phyloP scores from a whole-genome alignment of 495 filamentous ascomycete species.

The Penicillium daleae region DNA sequence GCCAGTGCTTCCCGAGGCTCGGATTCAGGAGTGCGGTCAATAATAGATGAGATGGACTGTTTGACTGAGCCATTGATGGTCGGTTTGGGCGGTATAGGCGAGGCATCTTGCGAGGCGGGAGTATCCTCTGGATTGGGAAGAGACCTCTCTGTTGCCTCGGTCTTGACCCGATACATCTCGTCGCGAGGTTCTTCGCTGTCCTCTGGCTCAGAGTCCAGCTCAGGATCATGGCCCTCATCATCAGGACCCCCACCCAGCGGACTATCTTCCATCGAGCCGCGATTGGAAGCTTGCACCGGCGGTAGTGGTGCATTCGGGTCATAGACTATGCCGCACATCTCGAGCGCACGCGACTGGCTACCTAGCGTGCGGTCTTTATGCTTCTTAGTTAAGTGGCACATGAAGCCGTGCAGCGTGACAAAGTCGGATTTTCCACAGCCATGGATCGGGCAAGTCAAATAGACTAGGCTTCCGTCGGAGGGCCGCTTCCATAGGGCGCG shows the following conservation, averaged over 20 bases:
- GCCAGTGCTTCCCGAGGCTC: conserved; percentile 34
- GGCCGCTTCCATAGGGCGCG: conserved; percentile 52
- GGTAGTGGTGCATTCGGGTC: conserved; percentile 49
- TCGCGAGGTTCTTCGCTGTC: conserved; percentile 29
- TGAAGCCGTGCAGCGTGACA: conserved; percentile 52
- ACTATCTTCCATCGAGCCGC: conserved; percentile 46
- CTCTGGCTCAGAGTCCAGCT: conserved; percentile 45
- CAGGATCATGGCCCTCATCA: conserved; percentile 41
- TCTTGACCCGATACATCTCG: conserved; percentile 35
- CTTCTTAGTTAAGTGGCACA: conserved; percentile 56
- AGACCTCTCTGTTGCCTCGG: conserved; percentile 32
- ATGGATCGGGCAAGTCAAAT: conserved; percentile 49
- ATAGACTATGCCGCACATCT: conserved; percentile 50
- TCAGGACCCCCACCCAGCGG: conserved; percentile 37
- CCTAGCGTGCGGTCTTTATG: conserved; percentile 54
- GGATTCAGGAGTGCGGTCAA: conserved; percentile 44
- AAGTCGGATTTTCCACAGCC: conserved; percentile 53
- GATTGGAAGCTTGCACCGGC: conserved; percentile 39
- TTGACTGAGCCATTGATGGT: conserved; percentile 40
- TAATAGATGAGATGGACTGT: conserved; percentile 52
- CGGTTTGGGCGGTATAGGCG: conserved; percentile 25
- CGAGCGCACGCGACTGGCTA: conserved; percentile 50
- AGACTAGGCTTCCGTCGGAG: conserved; percentile 51
- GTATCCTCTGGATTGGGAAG: conserved; percentile 24
- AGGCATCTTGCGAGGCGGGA: conserved; percentile 12